phyloP scores from a whole-genome alignment of 257 asterid species.

The Solanum pimpinellifolium region DNA sequence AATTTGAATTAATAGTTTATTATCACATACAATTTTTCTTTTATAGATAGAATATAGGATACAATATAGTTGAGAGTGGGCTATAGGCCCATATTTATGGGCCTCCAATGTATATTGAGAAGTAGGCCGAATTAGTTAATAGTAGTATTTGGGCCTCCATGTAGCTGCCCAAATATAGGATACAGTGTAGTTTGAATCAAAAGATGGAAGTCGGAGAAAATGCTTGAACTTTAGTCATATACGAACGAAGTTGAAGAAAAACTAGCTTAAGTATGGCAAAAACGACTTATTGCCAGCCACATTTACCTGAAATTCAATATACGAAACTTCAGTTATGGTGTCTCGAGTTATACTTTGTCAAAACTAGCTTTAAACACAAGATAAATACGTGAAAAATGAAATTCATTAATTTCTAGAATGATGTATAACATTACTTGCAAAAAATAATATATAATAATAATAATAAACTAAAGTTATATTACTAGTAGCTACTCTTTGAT shows the following conservation, averaged over 20 bases:
- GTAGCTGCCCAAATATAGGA: too few relatives aligned
- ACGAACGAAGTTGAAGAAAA: not conserved
- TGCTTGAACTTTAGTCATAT: not conserved
- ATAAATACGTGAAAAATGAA: not conserved
- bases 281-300: not conserved
- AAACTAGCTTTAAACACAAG: not conserved
- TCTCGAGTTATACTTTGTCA: not conserved
- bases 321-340: not conserved
- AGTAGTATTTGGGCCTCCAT: too few relatives aligned
- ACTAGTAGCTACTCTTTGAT: not conserved
- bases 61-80: not conserved
- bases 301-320: not conserved
- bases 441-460: not conserved
- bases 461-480: not conserved
- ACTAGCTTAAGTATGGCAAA: not conserved
- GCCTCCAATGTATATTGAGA: not conserved
- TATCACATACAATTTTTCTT: too few relatives aligned
- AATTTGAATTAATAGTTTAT: too few relatives aligned
- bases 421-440: not conserved
- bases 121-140: not conserved
- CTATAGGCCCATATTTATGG: not conserved
- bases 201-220: not conserved
- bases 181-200: not conserved
- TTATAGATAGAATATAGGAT: not conserved
- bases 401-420: not conserved